Evolutionary conservation across 108 stramenopile genomes (phyloP).

Genomic region (Chaetoceros muelleri): DNA sequence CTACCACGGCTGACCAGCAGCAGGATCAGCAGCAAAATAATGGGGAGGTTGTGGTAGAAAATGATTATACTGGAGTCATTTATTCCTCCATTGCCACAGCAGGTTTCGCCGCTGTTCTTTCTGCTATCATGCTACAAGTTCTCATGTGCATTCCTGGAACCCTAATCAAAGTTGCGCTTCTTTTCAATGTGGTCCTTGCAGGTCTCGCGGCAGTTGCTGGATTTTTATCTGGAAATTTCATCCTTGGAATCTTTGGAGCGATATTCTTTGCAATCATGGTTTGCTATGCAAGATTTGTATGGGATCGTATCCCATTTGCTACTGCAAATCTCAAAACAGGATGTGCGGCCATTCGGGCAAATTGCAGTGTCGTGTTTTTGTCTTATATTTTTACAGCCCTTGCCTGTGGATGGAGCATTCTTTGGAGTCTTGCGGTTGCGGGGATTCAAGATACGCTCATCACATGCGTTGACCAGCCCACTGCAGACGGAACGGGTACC

Average conservation of each 20-base stretch:
- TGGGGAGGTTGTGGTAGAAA: conserved; percentile 1
- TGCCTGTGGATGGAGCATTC: conserved; percentile 49
- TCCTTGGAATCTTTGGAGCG: conserved; percentile 44
- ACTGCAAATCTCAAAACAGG: conserved; percentile 66
- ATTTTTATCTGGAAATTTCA: conserved; percentile 30
- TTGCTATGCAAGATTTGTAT: conserved; percentile 44
- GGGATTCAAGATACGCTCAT: conserved; percentile 42
- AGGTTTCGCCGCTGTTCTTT: conserved; percentile 28
- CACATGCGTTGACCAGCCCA: conserved; percentile 1
- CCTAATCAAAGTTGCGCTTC: conserved; percentile 62
- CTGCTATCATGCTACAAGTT: conserved; percentile 35
- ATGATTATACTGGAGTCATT: conserved; percentile 43
- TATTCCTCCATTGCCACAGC: conserved; percentile 31
- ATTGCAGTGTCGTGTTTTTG: conserved; percentile 43
- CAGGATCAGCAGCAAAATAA: background rate
- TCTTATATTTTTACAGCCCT: conserved; percentile 56
- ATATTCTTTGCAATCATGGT: conserved; percentile 49
- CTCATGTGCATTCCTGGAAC: conserved; percentile 57
- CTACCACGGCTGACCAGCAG: background rate
- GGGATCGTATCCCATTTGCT: conserved; percentile 72
- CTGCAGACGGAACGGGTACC: conserved; percentile 5
- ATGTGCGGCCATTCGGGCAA: conserved; percentile 60
- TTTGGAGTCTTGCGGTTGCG: conserved; percentile 48
- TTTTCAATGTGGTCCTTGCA: conserved; percentile 42
- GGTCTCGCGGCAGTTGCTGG: conserved; percentile 34